phyloP scores from a whole-genome alignment of 1,284 basidiomycete species.

The Trichosporon sp. region DNA sequence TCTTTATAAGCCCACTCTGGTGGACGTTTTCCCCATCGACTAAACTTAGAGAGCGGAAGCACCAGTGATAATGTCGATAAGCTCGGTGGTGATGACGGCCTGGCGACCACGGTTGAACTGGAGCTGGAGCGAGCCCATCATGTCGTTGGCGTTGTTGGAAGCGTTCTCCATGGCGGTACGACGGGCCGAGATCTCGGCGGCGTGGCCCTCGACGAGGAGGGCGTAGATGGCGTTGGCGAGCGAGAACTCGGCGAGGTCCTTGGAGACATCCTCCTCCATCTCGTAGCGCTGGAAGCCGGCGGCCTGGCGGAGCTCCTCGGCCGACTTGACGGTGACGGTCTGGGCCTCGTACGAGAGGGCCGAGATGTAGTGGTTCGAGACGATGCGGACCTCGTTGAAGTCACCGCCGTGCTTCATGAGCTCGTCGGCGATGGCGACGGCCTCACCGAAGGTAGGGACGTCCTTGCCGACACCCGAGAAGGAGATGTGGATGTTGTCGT shows the following conservation, averaged over 20 bases:
- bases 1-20: constrained; percentile 2
- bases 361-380: constrained; percentile 95
- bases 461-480: constrained; percentile 98
- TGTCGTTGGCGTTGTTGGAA: constrained; percentile 92
- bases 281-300: constrained; percentile 87
- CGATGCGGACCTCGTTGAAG: constrained; percentile 78
- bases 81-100: constrained; percentile 65
- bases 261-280: constrained; percentile 91
- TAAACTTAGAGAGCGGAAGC: constrained; percentile 23
- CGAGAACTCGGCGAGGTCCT: constrained; percentile 91
- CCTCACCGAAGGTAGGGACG: constrained; percentile 95
- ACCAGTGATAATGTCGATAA: constrained; percentile 29
- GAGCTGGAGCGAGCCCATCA: constrained; percentile 81
- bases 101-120: constrained; percentile 99
- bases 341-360: constrained; percentile 86
- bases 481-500: constrained; percentile 69
- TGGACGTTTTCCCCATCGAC: constrained; percentile 1
- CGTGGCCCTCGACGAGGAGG: constrained; percentile 90
- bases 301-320: constrained; percentile 69
- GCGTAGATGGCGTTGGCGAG: constrained; percentile 95
- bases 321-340: constrained; percentile 71
- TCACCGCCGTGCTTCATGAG: constrained; percentile 79
- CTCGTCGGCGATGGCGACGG: constrained; percentile 86
- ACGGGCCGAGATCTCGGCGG: constrained; percentile 71
- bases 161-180: constrained; percentile 99